Conservation (phyloP, 345 rosid species). For the Hypericum androsaemum region DNA sequence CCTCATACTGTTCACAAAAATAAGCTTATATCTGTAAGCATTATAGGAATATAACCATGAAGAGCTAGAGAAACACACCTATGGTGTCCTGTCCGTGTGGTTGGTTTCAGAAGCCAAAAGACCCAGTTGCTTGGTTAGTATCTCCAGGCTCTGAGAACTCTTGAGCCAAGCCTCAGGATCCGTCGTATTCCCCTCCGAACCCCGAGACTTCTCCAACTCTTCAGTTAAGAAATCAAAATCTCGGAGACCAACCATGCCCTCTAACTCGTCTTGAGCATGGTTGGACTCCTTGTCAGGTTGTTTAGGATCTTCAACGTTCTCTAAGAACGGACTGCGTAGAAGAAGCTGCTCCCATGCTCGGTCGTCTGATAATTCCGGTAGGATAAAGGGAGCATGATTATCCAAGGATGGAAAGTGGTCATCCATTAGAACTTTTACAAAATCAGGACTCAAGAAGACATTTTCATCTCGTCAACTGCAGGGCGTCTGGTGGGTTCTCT, state of each 20-base stretch:
- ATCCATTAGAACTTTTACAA: constrained; percentile 56
- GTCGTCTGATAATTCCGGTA: constrained; percentile 63
- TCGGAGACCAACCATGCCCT: background rate
- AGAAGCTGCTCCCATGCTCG: constrained; percentile 73
- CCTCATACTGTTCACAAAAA: constrained; percentile 2
- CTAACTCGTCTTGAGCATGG: constrained; percentile 20
- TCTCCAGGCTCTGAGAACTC: constrained; percentile 34
- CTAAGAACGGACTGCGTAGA: constrained; percentile 33
- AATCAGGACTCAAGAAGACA: constrained; percentile 49
- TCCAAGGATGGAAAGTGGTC: constrained; percentile 30
- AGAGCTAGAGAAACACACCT: background rate
- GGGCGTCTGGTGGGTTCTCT: constrained; percentile 20
- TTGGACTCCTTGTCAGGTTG: constrained; percentile 21
- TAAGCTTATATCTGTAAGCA: background rate
- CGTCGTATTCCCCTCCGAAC: constrained; percentile 27
- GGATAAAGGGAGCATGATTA: constrained; percentile 41
- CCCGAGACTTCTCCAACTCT: constrained; percentile 37
- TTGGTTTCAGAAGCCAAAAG: constrained; percentile 33
- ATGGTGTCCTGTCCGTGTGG: background rate
- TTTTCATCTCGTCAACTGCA: constrained; percentile 35
- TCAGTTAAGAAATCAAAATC: constrained; percentile 34
- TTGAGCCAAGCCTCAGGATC: constrained; percentile 26
- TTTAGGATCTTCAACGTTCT: constrained; percentile 21
- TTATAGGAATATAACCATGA: too few species aligned
- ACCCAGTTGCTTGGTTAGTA: constrained; percentile 46